Percentiles rank a stretch among this genome's conserved stretches.
These are phyloP conservation scores for Ophiostoma triangulosporum DNA, from an alignment of 2,329 filamentous ascomycete genomes.

Conservation along the genomic window DNA sequence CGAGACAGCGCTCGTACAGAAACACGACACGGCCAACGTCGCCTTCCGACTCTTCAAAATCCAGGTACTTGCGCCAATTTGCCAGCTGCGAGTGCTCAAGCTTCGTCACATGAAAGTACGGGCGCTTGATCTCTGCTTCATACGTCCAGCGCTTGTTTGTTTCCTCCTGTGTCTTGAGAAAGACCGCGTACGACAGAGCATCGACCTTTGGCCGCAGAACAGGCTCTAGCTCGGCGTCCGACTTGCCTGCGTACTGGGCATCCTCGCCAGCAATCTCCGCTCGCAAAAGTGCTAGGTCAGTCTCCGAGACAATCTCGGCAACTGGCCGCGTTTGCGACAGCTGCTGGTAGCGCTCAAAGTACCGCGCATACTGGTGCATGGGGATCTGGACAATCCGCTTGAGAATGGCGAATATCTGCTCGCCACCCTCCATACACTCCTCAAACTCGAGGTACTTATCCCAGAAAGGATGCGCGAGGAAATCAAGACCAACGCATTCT, in stretches of 20 bases:
- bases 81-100: constrained; percentile 70
- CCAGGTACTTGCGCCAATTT: constrained; percentile 94
- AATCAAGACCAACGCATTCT: constrained; percentile 76
- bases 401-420: constrained; percentile 75
- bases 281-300: constrained; percentile 54
- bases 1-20: constrained; percentile 85
- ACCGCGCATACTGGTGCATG: constrained; percentile 89
- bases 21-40: constrained; percentile 63
- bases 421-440: constrained; percentile 71
- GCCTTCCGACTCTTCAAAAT: constrained; percentile 83
- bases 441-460: constrained; percentile 98
- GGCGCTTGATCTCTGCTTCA: constrained; percentile 86
- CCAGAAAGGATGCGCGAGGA: constrained; percentile 92
- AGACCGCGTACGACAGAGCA: constrained; percentile 65
- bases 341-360: constrained; percentile 80
- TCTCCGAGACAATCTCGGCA: constrained; percentile 54
- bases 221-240: constrained; percentile 68
- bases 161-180: constrained; percentile 70
- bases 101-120: constrained; percentile 93
- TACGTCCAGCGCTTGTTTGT: constrained; percentile 90
- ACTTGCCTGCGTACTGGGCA: constrained; percentile 35
- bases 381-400: constrained; percentile 75
- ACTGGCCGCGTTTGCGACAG: constrained; percentile 62
- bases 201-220: constrained; percentile 73
- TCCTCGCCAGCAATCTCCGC: constrained; percentile 52